Base-by-base conservation (phyloP, 176 grass and related monocot genomes). In the Pontederia paniculata region DNA sequence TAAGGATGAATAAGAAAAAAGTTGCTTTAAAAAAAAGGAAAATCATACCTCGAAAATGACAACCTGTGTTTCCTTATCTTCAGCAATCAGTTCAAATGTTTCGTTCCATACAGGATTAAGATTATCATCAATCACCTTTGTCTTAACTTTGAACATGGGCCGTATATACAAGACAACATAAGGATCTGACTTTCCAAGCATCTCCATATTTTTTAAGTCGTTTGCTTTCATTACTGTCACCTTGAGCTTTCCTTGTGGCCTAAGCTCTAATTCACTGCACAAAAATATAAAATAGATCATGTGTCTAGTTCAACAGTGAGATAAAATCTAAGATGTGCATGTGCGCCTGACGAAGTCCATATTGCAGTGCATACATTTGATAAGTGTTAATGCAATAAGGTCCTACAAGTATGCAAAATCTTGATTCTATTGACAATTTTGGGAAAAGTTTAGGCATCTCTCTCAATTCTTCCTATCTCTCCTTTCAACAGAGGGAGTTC, bases 131-230 rank as follows among this genome's bases (percentile, higher is more conserved):
- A 98, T 87, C 20, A 84, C 80, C 48, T 62, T 82, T n/a, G 93
- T 98, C 73, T 77, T 98, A 58, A 75, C 77, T 67, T 84, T 98
- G 77, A 98, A 98, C 64, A 91, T 88, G n/a, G 93, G 93, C 41
- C 87, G 74, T 56, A 98, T 74, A 65, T 77, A 98, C 48, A 98
- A 13, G 41, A 91, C 57, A 66, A 91, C 86, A 52, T 98, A 98
- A 7, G 93, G 93, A 58, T 98, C 93, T 17, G 86, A 98, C 79
- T 98, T 98, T 57, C 93, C 93, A 69, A 98, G 78, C 67, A 98
- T 54, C 44, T 91, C 93, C 86, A 79, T 88, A 73, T 98, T 98
- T 79, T 88, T 91, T 42, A 98, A 73, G n/a, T 66, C 60, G 16
- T 84, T 85, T 42, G 83, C 93, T 41, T 79, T 74, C 17, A 88